These are phyloP conservation scores for Ilyonectria mors-panacis DNA, from an alignment of 2,329 filamentous ascomycete species.

Conservation along the genomic window DNA sequence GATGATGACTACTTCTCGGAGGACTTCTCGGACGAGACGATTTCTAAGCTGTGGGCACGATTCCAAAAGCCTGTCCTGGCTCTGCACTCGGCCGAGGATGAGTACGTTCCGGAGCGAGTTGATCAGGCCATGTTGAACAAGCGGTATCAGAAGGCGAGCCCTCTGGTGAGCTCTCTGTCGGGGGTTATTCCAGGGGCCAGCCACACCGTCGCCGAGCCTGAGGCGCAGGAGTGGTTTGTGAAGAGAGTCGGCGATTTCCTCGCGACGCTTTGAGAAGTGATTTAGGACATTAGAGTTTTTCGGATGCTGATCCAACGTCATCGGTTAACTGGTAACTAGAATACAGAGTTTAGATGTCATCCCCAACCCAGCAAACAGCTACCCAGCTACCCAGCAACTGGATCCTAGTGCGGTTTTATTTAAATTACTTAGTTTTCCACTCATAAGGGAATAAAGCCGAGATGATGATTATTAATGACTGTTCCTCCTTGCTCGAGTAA, in stretches of 20 bases:
- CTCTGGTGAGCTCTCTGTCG: constrained; percentile 65
- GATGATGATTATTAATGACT: not conserved
- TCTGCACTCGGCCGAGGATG: constrained; percentile 76
- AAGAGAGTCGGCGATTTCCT: constrained; percentile 65
- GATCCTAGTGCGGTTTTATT: too few species aligned
- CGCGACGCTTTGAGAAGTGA: constrained; percentile 43
- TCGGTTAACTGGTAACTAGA: too few species aligned
- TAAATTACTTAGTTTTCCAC: not conserved
- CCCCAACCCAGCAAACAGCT: too few species aligned
- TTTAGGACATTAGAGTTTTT: not conserved
- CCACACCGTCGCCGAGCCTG: constrained; percentile 64
- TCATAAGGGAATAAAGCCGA: not conserved
- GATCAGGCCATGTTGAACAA: constrained; percentile 71
- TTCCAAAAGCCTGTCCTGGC: constrained; percentile 74
- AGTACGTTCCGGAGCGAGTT: constrained; percentile 71
- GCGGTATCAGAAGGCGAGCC: constrained; percentile 67
- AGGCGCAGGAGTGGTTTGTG: constrained; percentile 65
- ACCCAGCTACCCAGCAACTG: too few species aligned
- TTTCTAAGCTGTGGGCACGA: constrained; percentile 76
- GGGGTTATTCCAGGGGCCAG: constrained; percentile 67
- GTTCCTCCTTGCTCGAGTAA: not conserved
- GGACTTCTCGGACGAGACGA: constrained; percentile 72
- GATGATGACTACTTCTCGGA: constrained; percentile 93
- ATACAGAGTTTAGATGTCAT: too few species aligned
- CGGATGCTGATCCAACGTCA: too few species aligned